These are phyloP conservation scores for Gracilariopsis chorda DNA, from an alignment of 23 red algal genomes.

Conservation along the genomic window DNA sequence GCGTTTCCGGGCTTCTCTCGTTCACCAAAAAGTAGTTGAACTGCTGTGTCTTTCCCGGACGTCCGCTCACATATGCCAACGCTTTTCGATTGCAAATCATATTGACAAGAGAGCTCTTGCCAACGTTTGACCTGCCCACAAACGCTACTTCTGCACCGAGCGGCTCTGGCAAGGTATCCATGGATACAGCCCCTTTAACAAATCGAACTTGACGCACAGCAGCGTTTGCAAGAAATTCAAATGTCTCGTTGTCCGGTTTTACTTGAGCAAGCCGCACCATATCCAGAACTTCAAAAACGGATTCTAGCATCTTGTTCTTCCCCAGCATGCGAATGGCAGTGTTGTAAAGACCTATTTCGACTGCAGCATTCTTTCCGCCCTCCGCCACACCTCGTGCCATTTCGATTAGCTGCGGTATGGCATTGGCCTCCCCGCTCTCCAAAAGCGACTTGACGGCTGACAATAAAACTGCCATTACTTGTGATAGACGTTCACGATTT, in stretches of 20 bases:
- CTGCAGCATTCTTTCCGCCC: background rate
- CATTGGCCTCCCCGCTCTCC: background rate
- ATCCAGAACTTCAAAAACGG: constrained; percentile 73
- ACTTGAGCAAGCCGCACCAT: constrained; percentile 38
- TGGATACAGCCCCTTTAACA: constrained; percentile 84
- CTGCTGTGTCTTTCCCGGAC: constrained; percentile 91
- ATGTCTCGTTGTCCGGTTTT: constrained; percentile 49
- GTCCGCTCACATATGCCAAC: constrained; percentile 78
- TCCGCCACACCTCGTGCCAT: background rate
- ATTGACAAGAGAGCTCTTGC: constrained; percentile 91
- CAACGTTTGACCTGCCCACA: constrained; percentile 91
- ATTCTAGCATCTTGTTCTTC: constrained; percentile 48
- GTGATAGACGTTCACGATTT: background rate
- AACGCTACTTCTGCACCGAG: constrained; percentile 78
- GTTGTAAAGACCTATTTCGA: constrained; percentile 33
- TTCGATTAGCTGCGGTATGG: background rate
- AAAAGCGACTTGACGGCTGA: background rate
- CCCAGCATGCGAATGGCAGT: constrained; percentile 51
- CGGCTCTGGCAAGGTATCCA: constrained; percentile 77
- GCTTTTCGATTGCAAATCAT: constrained; percentile 75
- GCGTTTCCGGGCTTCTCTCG: constrained; percentile 22
- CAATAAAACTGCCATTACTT: background rate
- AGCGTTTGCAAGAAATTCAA: constrained; percentile 76
- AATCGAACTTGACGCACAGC: constrained; percentile 82
- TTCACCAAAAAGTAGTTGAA: constrained; percentile 99